These are phyloP conservation scores for Rhodotorula sp. DNA, from an alignment of 1,284 basidiomycete genomes.

Conservation along the genomic window DNA sequence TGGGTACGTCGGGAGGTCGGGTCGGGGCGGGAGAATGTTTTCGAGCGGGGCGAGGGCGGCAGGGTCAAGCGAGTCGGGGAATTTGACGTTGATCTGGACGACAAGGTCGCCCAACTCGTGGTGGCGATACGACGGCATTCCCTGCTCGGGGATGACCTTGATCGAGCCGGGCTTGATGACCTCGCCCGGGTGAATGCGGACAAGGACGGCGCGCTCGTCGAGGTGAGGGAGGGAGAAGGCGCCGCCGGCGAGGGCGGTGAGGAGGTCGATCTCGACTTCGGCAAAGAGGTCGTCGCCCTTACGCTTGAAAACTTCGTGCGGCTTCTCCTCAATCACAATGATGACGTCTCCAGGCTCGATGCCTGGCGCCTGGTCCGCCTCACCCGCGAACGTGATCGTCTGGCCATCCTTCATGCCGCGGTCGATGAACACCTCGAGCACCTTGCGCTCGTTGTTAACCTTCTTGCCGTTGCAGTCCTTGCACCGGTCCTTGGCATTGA, in stretches of 20 bases:
- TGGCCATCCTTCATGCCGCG: constrained; percentile 99
- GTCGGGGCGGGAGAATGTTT: constrained; percentile 77
- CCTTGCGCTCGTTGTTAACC: constrained; percentile 90
- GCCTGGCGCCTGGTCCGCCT: constrained; percentile 92
- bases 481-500: constrained; percentile 93
- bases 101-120: constrained; percentile 95
- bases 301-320: constrained; percentile 85
- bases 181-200: constrained; percentile 81
- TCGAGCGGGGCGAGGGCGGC: constrained; percentile 73
- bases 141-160: constrained; percentile 90
- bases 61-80: constrained; percentile 79
- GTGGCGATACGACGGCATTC: constrained; percentile 97
- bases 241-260: constrained; percentile 92
- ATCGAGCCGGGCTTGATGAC: constrained; percentile 87
- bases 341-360: constrained; percentile 93
- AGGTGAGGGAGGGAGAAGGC: constrained; percentile 88
- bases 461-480: constrained; percentile 94
- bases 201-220: constrained; percentile 83
- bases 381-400: constrained; percentile 89
- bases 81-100: constrained; percentile 80
- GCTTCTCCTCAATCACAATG: constrained; percentile 95
- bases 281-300: constrained; percentile 88
- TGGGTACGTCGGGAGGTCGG: constrained; percentile 64
- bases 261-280: constrained; percentile 85
- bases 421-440: constrained; percentile 98